A percentile compares a stretch with the other conserved stretches of the same genome.
Evolutionary conservation across 148 eudicot species (phyloP).

Genomic region (Beta vulgaris): DNA sequence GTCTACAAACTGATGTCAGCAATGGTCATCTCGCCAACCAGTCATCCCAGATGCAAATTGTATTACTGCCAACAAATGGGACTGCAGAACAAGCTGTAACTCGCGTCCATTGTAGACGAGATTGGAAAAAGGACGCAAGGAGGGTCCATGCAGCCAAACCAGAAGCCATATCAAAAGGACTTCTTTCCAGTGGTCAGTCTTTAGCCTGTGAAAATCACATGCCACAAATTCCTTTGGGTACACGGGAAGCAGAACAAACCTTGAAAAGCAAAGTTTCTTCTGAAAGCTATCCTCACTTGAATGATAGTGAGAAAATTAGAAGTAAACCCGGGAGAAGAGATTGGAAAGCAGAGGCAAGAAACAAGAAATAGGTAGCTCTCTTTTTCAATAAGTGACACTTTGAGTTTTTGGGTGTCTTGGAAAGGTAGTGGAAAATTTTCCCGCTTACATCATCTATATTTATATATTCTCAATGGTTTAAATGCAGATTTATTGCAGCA

Average conservation of each 20-base stretch:
- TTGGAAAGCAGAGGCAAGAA: constrained; percentile 95
- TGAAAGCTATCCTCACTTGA: background rate
- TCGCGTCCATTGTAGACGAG: constrained; percentile 52
- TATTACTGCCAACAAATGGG: constrained; percentile 25
- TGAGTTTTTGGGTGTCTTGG: background rate
- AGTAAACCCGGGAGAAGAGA: constrained; percentile 49
- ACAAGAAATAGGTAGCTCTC: constrained; percentile 41
- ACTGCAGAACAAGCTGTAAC: constrained; percentile 33
- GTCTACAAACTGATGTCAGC: constrained; percentile 50
- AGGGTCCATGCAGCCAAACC: constrained; percentile 45
- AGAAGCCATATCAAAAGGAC: constrained; percentile 26
- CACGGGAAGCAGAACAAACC: constrained; percentile 9
- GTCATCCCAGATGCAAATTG: constrained; percentile 29
- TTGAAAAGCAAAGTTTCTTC: constrained; percentile 23
- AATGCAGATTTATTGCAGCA: constrained; percentile 3
- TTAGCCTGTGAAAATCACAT: constrained; percentile 26
- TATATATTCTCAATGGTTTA: background rate
- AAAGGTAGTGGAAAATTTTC: background rate
- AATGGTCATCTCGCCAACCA: constrained; percentile 20
- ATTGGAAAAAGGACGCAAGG: constrained; percentile 96
- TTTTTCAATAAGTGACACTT: background rate
- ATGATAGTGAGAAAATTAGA: constrained; percentile 33
- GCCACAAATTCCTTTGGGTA: constrained; percentile 18
- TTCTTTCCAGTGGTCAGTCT: constrained; percentile 18
- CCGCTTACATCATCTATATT: background rate